These are phyloP conservation scores for Grigorovia yakushimaensis DNA, from an alignment of 805 yeast species.

Conservation along the genomic window DNA sequence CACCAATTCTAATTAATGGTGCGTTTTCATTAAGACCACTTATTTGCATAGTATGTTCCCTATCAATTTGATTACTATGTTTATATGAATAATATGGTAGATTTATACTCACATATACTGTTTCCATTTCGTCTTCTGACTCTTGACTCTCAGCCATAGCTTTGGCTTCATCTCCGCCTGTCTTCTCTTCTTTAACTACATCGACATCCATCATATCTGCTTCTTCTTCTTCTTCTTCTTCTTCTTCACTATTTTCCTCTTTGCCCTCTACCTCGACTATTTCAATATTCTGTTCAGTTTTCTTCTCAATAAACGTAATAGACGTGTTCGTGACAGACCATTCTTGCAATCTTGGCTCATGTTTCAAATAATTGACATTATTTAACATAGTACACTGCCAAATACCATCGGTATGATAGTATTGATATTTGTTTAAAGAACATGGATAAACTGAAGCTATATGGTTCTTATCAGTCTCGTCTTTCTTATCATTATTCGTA, in stretches of 20 bases:
- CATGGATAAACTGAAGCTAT: background rate
- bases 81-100: slow-evolving; percentile 33
- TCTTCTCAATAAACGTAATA: too few species aligned
- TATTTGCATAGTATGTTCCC: slow-evolving; percentile 38
- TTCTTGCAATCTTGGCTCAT: background rate
- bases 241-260: too few species aligned
- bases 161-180: background rate
- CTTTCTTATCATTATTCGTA: slow-evolving; percentile 9
- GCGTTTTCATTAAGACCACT: slow-evolving; percentile 45
- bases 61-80: slow-evolving; percentile 25
- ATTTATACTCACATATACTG: slow-evolving; percentile 47
- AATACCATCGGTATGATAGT: background rate
- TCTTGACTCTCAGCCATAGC: background rate
- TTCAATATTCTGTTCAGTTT: too few species aligned
- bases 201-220: too few species aligned
- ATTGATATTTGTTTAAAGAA: background rate
- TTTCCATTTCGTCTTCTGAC: slow-evolving; percentile 30
- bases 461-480: slow-evolving; percentile 8
- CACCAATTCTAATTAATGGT: slow-evolving; percentile 52
- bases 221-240: slow-evolving; percentile 71
- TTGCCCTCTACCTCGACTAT: too few species aligned
- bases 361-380: background rate
- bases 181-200: too few species aligned
- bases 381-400: background rate
- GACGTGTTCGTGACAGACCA: slow-evolving; percentile 72